A percentile compares a stretch with the other conserved stretches of the same genome.
phyloP scores from a whole-genome alignment of 2,329 filamentous ascomycete genomes.

The Colletotrichum tamarilloi region DNA sequence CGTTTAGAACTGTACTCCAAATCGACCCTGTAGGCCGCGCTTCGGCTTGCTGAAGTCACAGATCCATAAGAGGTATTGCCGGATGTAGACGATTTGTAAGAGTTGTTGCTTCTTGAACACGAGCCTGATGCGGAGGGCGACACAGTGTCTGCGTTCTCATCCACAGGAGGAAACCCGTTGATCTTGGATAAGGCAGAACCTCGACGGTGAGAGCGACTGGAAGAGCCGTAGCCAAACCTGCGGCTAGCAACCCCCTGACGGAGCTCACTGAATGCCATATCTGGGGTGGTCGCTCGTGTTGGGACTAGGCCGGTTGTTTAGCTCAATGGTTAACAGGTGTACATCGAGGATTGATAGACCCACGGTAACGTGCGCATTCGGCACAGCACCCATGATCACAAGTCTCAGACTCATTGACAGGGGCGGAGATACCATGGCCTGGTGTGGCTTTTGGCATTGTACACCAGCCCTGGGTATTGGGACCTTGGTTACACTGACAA shows the following conservation, averaged over 20 bases:
- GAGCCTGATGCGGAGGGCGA: slow-evolving; percentile 27
- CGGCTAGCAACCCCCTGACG: slow-evolving; percentile 50
- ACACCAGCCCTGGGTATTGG: slow-evolving; percentile 66
- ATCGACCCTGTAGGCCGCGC: slow-evolving; percentile 40
- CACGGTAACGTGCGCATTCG: slow-evolving; percentile 57
- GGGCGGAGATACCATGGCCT: slow-evolving; percentile 44
- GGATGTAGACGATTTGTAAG: slow-evolving; percentile 11
- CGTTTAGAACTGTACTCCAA: slow-evolving; percentile 44
- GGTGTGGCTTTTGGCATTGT: slow-evolving; percentile 47
- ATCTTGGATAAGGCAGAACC: slow-evolving; percentile 38
- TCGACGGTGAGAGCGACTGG: slow-evolving; percentile 44
- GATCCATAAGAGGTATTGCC: slow-evolving; percentile 15
- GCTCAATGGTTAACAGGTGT: not conserved
- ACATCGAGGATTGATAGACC: slow-evolving; percentile 37
- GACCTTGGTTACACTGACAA: slow-evolving; percentile 62
- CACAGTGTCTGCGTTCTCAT: slow-evolving; percentile 6
- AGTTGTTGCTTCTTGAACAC: slow-evolving; percentile 30
- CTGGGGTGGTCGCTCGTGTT: slow-evolving; percentile 46
- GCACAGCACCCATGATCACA: slow-evolving; percentile 67
- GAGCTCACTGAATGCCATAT: slow-evolving; percentile 49
- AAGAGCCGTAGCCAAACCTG: slow-evolving; percentile 48
- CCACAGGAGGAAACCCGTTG: not conserved
- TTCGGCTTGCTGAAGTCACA: slow-evolving; percentile 35
- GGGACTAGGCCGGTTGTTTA: slow-evolving; percentile 41
- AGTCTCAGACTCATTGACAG: slow-evolving; percentile 48